Evolutionary conservation across 768 basidiomycete species (phyloP), one percentile per base, ranked within the genome.

Genomic region (Basidioascus undulatus): DNA sequence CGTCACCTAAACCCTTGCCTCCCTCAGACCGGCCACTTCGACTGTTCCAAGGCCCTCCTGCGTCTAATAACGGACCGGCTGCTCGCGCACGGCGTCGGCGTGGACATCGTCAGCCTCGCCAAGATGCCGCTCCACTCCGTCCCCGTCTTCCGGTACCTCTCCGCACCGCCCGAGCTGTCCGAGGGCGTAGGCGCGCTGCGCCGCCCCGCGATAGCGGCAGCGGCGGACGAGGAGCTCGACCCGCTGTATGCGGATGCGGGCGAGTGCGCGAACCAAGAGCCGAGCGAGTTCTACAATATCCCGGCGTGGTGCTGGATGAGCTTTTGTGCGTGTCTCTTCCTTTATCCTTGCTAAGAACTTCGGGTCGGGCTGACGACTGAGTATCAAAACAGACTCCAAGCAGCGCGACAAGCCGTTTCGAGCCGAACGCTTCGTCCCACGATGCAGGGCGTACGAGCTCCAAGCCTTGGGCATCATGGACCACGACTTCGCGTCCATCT

Each of bases 371-470:
- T 10, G 30, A 31, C 10, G 30, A 31, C 10, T 10, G n/a, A 31
- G 30, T 10, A 10, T 10, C 30, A 31, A 10, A 31, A n/a, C 30
- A 31, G 30, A 31, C 10, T 31, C 56, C 2, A 53, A 54, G 23
- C 56, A 60, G 15, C 55, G 58, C 42, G 61, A 62, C 50, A 61
- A 60, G 42, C 61, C 61, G 10, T 59, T 60, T 45, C 55, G 61
- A 6, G 45, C 51, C 23, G 61, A 49, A 48, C 86, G 89, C 45
- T 96, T 94, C 54, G 65, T 94, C 20, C 76, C 83, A 5, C 72
- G 89, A 24, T 84, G 80, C n/a, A 81, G 82, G 60, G 89, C 92
- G 83, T 81, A 84, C 51, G 81, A 87, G 53, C 83, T 92, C 30
- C 79, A 92, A 53, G 87, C 82, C 79, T 68, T 92, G 1, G 87